These are phyloP conservation scores for Ascochyta viciae-villosae DNA, from an alignment of 2,329 filamentous ascomycete species.

Conservation along the genomic window DNA sequence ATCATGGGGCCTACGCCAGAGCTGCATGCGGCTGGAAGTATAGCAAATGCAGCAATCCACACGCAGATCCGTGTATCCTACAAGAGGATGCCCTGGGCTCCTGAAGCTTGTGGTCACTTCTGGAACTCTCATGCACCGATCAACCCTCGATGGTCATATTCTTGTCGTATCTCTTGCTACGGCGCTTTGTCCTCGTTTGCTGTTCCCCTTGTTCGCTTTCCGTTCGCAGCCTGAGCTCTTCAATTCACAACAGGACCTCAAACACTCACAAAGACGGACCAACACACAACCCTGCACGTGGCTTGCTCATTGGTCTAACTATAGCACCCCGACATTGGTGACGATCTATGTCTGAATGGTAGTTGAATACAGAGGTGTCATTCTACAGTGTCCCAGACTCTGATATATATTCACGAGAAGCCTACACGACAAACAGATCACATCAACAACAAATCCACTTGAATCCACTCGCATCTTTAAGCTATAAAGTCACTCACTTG, in stretches of 20 bases:
- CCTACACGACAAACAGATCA: too few relatives aligned
- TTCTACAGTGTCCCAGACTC: too few relatives aligned
- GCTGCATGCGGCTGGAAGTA: not conserved
- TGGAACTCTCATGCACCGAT: too few relatives aligned
- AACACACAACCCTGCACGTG: not conserved
- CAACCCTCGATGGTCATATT: too few relatives aligned
- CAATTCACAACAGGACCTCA: not conserved
- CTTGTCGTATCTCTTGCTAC: not conserved
- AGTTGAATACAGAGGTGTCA: too few relatives aligned
- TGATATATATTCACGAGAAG: too few relatives aligned
- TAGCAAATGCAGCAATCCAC: not conserved
- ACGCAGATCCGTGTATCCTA: not conserved
- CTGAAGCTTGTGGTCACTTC: not conserved
- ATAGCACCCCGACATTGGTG: not conserved
- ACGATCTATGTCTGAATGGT: not conserved
- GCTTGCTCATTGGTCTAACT: not conserved
- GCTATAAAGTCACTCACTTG: too few relatives aligned
- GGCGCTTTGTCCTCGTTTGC: not conserved
- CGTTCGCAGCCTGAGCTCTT: not conserved
- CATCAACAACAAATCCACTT: too few relatives aligned
- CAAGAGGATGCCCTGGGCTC: not conserved
- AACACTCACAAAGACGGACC: not conserved
- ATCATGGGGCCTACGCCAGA: not conserved
- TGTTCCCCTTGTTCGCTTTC: not conserved
- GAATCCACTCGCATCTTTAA: too few relatives aligned